These are phyloP conservation scores for Leccinum sublutescens DNA, from an alignment of 768 basidiomycete species.

Conservation along the genomic window DNA sequence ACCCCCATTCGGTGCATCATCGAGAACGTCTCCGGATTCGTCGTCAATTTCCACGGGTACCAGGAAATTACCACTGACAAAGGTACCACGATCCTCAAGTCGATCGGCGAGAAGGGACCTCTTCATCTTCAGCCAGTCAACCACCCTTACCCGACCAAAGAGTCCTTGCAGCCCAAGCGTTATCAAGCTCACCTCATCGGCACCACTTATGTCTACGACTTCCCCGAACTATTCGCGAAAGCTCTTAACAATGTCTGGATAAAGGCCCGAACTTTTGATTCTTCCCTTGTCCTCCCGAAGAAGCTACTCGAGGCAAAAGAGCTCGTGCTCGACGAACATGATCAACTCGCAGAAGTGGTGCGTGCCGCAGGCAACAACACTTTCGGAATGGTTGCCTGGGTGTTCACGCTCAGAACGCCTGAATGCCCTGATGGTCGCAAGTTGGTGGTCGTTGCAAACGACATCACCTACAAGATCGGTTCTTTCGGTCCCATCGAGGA, in stretches of 20 bases:
- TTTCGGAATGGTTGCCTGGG: slow-evolving; percentile 98
- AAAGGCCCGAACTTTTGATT: slow-evolving; percentile 60
- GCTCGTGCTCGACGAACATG: slow-evolving; percentile 91
- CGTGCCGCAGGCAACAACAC: slow-evolving; percentile 92
- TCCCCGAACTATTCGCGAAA: slow-evolving; percentile 98
- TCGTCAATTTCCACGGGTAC: slow-evolving; percentile 97
- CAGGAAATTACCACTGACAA: slow-evolving; percentile 97
- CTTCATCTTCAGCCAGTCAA: slow-evolving; percentile 95
- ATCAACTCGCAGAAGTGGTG: slow-evolving; percentile 86
- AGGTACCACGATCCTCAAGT: slow-evolving; percentile 93
- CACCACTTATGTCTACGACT: slow-evolving; percentile 98
- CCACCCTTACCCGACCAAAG: slow-evolving; percentile 93
- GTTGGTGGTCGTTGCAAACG: slow-evolving; percentile 91
- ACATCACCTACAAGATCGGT: slow-evolving; percentile 98
- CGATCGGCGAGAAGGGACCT: slow-evolving; percentile 96
- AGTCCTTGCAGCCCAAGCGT: slow-evolving; percentile 96
- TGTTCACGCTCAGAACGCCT: slow-evolving; percentile 88
- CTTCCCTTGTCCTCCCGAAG: slow-evolving; percentile 72
- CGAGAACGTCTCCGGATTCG: slow-evolving; percentile 98
- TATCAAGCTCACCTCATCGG: slow-evolving; percentile 98
- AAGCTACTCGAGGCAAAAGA: slow-evolving; percentile 81
- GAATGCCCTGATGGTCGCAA: slow-evolving; percentile 89
- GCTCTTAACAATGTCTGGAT: slow-evolving; percentile 93
- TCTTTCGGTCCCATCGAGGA: slow-evolving; percentile 97
- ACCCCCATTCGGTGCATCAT: slow-evolving; percentile 97